phyloP scores from a whole-genome alignment of 148 eudicot genomes.

The Nepenthes mirabilis region DNA sequence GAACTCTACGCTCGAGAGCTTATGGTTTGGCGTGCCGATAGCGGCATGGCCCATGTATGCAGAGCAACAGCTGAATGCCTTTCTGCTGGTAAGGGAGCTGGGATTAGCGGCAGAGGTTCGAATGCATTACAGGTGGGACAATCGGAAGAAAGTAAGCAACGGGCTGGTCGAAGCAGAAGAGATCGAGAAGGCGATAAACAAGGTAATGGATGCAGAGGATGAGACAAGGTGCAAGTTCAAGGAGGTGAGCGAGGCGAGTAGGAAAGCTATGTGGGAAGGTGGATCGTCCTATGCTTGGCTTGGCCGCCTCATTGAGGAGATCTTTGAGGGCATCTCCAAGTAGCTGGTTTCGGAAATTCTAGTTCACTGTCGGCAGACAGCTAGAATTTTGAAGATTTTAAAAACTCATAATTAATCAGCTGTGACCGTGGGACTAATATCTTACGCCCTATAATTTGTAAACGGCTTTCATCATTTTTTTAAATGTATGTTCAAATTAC shows the following conservation, averaged over 20 bases:
- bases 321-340: not conserved
- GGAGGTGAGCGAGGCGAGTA: not conserved
- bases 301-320: not conserved
- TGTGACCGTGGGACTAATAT: too few relatives aligned
- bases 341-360: too few relatives aligned
- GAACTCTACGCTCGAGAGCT: conserved; percentile 10
- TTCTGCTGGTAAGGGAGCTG: not conserved
- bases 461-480: too few relatives aligned
- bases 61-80: conserved; percentile 12
- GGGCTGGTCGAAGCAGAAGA: not conserved
- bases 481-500: too few relatives aligned
- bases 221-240: not conserved
- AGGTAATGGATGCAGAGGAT: conserved; percentile 1
- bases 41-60: conserved; percentile 12
- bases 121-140: conserved; percentile 4
- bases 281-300: conserved; percentile 1
- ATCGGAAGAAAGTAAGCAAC: not conserved
- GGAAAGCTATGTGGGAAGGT: not conserved
- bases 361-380: too few relatives aligned
- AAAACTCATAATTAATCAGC: too few relatives aligned
- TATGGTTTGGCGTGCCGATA: conserved; percentile 11
- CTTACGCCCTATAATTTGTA: too few relatives aligned
- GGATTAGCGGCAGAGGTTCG: conserved; percentile 7
- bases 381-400: too few relatives aligned
- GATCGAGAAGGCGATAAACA: not conserved